Evolutionary conservation across 768 basidiomycete genomes (phyloP).

Genomic region (Mycena floridula): DNA sequence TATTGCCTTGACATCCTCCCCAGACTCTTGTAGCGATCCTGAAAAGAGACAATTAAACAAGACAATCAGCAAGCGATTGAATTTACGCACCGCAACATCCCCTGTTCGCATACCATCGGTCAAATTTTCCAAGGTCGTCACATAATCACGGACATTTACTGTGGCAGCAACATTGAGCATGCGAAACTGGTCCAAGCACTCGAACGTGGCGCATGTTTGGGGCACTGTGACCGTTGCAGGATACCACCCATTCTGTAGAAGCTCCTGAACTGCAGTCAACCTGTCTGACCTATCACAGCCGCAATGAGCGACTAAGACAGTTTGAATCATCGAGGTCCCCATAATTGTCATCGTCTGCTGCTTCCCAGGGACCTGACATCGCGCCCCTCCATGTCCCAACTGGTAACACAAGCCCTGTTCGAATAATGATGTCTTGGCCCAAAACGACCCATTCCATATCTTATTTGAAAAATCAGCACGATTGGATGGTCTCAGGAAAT

Average conservation of each 20-base stretch:
- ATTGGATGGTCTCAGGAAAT: neutral
- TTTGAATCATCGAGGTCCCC: neutral
- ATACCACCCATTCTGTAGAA: neutral
- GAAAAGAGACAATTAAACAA: neutral
- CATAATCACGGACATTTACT: slow-evolving; percentile 2
- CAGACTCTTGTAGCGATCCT: slow-evolving; percentile 9
- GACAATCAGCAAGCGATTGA: neutral
- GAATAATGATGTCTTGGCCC: neutral
- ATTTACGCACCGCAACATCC: slow-evolving; percentile 2
- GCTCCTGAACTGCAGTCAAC: neutral
- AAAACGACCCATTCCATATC: neutral
- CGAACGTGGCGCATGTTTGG: neutral
- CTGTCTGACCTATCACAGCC: neutral
- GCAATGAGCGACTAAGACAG: neutral
- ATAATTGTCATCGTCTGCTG: neutral
- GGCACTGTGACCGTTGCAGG: neutral
- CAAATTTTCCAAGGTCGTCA: slow-evolving; percentile 2
- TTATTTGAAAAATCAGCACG: neutral
- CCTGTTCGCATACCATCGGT: neutral
- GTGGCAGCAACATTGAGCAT: slow-evolving; percentile 1
- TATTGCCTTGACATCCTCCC: neutral
- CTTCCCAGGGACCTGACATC: neutral
- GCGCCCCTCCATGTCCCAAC: neutral
- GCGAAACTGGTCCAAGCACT: slow-evolving; percentile 1
- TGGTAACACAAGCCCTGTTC: neutral